Evolutionary conservation across 2,329 filamentous ascomycete genomes (phyloP).

Genomic region (Cytospora piceae): DNA sequence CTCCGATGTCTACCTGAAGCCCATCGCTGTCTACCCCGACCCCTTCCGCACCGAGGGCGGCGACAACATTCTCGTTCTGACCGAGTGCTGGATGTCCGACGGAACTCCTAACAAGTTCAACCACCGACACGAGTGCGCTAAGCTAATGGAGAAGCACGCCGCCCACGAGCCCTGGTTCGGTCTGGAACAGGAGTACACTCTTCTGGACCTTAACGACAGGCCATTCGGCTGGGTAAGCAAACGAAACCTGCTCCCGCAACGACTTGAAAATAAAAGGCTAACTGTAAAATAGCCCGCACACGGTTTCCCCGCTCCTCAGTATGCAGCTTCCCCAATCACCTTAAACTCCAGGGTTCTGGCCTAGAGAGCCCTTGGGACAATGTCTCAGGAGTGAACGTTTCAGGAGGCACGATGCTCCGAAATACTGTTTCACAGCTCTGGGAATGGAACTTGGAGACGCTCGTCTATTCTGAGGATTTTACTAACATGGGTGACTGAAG

Average conservation of each 20-base stretch:
- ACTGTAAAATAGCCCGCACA: slow-evolving; percentile 56
- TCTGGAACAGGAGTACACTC: slow-evolving; percentile 97
- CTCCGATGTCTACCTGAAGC: slow-evolving; percentile 96
- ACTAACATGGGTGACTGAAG: neutral
- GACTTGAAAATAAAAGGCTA: neutral
- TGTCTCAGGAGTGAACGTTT: neutral
- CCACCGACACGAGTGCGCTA: slow-evolving; percentile 87
- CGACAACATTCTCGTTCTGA: slow-evolving; percentile 92
- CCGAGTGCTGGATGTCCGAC: slow-evolving; percentile 93
- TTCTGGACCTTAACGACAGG: slow-evolving; percentile 82
- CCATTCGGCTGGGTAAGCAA: slow-evolving; percentile 74
- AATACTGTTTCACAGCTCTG: neutral
- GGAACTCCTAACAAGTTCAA: slow-evolving; percentile 98
- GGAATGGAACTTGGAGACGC: neutral
- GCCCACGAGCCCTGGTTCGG: slow-evolving; percentile 93
- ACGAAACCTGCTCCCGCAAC: neutral
- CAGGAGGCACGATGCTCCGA: neutral
- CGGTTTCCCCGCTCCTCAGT: slow-evolving; percentile 85
- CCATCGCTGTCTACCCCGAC: slow-evolving; percentile 49
- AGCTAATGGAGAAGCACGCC: slow-evolving; percentile 87
- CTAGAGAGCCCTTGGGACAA: neutral
- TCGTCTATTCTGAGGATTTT: neutral
- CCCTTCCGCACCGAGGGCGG: slow-evolving; percentile 74
- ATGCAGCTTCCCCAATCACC: neutral
- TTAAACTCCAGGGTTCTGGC: neutral